Evolutionary conservation across 2,329 filamentous ascomycete genomes (phyloP).

Genomic region (Annulohypoxylon truncatum): DNA sequence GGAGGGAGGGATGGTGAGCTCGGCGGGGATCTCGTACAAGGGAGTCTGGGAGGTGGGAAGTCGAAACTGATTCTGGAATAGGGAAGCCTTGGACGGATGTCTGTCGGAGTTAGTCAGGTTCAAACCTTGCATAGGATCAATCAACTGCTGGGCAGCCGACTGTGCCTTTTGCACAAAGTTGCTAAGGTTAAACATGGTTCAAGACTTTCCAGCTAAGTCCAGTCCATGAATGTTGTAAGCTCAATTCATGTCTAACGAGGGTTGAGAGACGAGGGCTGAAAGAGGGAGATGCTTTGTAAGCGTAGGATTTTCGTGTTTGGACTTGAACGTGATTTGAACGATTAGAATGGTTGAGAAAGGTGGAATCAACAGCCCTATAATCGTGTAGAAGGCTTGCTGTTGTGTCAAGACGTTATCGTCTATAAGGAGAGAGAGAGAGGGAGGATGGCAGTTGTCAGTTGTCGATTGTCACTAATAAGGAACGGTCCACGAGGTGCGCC

Average conservation of each 20-base stretch:
- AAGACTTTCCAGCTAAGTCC: constrained; percentile 43
- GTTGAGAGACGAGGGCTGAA: constrained; percentile 4
- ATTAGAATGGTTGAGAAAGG: not conserved
- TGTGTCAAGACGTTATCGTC: constrained; percentile 27
- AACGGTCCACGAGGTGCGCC: constrained; percentile 6
- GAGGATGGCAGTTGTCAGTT: constrained; percentile 12
- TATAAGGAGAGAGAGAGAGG: constrained; percentile 23
- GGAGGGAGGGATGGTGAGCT: constrained; percentile 85
- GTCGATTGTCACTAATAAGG: constrained; percentile 25
- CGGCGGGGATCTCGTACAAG: constrained; percentile 94
- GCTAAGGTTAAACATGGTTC: constrained; percentile 71
- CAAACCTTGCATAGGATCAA: constrained; percentile 85
- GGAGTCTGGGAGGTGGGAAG: constrained; percentile 92
- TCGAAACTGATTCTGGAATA: constrained; percentile 97
- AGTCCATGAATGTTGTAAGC: constrained; percentile 39
- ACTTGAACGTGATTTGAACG: not conserved
- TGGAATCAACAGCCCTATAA: not conserved
- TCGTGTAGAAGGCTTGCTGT: constrained; percentile 1
- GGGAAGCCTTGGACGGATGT: constrained; percentile 87
- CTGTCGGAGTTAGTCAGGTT: constrained; percentile 78
- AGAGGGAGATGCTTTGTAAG: constrained; percentile 22
- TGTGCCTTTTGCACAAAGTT: constrained; percentile 91
- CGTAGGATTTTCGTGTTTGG: not conserved
- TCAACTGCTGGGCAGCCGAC: constrained; percentile 79
- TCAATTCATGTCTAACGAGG: constrained; percentile 49